Base-by-base conservation (phyloP, 2,329 filamentous ascomycete genomes). In the Alternaria conjuncta region DNA sequence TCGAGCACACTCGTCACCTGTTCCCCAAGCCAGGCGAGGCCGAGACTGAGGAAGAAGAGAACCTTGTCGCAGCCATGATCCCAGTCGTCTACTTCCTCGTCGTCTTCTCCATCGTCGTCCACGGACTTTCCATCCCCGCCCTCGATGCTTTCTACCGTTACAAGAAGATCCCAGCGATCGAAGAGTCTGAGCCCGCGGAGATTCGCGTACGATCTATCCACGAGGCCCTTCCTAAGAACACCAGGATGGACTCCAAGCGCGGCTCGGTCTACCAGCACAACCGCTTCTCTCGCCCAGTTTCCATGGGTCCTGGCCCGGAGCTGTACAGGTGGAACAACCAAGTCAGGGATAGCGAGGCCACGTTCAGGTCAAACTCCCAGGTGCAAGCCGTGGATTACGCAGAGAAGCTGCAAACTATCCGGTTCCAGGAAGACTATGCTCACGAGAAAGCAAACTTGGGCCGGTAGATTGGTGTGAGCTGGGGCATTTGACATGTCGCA, bases 81-180 rank as follows among this genome's bases (percentile, higher is more conserved):
- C 82, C 82, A n/a, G 80, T 82, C 6, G 82, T 84, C 2, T 84
- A 84, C 66, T 84, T 78, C 75, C 78, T 84, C 5, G 82, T 84
- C 0, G 68, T 83, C 21, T 81, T 83, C 71, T 83, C 80, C 47
- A 84, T 85, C 64, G 66, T 84, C 9, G 77, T 84, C 1, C 83
- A 85, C 64, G 83, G 84, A 2, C 77, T 86, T 0, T 85, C 83
- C 0, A 86, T 86, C 41, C 84, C 84, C 0, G 71, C 76, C 0
- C 78, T 85, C 13, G 81, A 81, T 61, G 41, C 75, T 5, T 68
- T 81, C 47, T 85, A 84, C 71, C 65, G 61, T 13, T 79, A 68
- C 61, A 74, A 76, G 61, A 80, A 79, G 2, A 76, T 85, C 8
- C 64, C 78, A 55, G 82, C 83, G 0, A 83, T 85, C 4, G 80